These are phyloP conservation scores for Xylariaceae sp. DNA, from an alignment of 2,329 filamentous ascomycete species.

Conservation along the genomic window DNA sequence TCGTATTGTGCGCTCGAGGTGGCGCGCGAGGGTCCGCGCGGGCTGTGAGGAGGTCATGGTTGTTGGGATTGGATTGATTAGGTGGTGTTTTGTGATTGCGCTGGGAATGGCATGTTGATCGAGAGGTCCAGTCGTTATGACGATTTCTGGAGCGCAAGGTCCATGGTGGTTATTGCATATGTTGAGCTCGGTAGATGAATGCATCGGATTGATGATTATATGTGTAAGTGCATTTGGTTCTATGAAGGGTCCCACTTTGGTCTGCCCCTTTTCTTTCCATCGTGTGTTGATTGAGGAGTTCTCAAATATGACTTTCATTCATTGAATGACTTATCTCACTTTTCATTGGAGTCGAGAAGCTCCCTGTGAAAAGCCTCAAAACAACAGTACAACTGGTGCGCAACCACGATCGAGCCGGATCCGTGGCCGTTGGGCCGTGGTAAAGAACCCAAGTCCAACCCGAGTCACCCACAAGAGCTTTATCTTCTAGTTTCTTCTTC, in stretches of 20 bases:
- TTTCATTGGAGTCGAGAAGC: too few species aligned
- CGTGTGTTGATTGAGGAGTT: too few species aligned
- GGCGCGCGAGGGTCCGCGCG: constrained; percentile 24
- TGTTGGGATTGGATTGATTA: not conserved
- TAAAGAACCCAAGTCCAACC: too few species aligned
- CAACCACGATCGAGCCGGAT: too few species aligned
- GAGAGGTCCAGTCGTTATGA: not conserved
- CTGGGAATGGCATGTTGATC: not conserved
- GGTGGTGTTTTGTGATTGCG: not conserved
- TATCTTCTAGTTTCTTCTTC: too few species aligned
- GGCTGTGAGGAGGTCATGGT: constrained; percentile 27
- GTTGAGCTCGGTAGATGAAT: not conserved
- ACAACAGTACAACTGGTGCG: too few species aligned
- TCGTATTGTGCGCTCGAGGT: constrained; percentile 25
- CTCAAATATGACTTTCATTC: not conserved
- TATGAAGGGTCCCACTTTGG: not conserved
- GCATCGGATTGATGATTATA: not conserved
- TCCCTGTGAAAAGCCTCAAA: too few species aligned
- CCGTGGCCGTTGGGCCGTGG: too few species aligned
- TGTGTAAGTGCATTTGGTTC: not conserved
- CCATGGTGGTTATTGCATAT: not conserved
- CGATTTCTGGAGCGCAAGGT: not conserved
- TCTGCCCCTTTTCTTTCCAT: not conserved
- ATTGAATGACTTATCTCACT: too few species aligned
- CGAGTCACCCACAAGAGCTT: too few species aligned